phyloP scores from a whole-genome alignment of 2,329 filamentous ascomycete species.

The Aspergillus arachidicola region DNA sequence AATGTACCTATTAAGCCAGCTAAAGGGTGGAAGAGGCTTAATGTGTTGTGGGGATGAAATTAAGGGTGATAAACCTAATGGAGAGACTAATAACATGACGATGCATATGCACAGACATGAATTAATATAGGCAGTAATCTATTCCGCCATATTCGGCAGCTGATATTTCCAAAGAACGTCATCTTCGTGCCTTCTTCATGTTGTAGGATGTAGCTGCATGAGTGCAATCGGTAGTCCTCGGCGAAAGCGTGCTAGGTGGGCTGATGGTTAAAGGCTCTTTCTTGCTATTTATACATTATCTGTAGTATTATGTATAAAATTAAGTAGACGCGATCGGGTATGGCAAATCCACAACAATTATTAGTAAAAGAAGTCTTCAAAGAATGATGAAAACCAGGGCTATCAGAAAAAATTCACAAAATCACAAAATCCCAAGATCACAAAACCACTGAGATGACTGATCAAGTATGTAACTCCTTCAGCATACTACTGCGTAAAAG shows the following conservation, averaged over 20 bases:
- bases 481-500: conserved; percentile 58
- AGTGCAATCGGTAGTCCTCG: not conserved
- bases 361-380: not conserved
- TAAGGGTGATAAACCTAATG: too few species aligned
- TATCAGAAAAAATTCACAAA: not conserved
- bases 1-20: conserved; percentile 30
- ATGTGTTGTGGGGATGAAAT: conserved; percentile 38
- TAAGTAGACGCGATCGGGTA: not conserved
- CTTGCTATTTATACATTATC: not conserved
- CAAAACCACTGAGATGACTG: not conserved
- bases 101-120: not conserved
- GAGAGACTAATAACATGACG: too few species aligned
- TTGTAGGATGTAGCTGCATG: too few species aligned
- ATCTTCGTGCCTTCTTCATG: too few species aligned
- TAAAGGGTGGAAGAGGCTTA: conserved; percentile 30
- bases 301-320: not conserved
- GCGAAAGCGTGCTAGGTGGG: too few species aligned
- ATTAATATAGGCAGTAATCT: not conserved
- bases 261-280: too few species aligned
- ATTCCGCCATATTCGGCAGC: not conserved
- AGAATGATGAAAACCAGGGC: not conserved
- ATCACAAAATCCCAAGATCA: not conserved
- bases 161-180: not conserved
- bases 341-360: not conserved
- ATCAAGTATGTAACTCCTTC: not conserved